Evolutionary conservation across 2,329 filamentous ascomycete species (phyloP).

Genomic region (Fusarium sp.): DNA sequence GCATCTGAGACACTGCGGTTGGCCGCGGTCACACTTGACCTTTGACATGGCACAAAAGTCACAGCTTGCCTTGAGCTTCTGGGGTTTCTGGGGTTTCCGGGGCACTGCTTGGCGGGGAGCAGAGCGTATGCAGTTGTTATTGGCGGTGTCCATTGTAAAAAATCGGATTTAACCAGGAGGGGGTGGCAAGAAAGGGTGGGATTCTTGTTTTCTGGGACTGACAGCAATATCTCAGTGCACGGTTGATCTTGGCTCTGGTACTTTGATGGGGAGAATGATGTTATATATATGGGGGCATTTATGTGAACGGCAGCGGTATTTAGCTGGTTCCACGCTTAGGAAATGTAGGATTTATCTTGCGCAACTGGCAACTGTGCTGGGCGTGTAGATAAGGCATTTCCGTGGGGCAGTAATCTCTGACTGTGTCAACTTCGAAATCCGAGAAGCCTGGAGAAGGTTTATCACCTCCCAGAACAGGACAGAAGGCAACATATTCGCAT

Average conservation of each 20-base stretch:
- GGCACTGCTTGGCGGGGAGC: background rate
- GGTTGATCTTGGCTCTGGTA: background rate
- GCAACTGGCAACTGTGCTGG: background rate
- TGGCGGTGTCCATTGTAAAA: background rate
- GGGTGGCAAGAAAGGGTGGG: background rate
- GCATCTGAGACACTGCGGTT: slow-evolving; percentile 3
- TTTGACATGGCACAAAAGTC: slow-evolving; percentile 5
- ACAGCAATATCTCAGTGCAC: background rate
- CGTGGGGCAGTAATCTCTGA: background rate
- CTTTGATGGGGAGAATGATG: background rate
- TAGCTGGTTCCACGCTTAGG: background rate
- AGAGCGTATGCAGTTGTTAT: background rate
- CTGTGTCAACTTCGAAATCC: background rate
- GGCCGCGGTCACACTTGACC: slow-evolving; percentile 1
- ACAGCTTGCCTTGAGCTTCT: slow-evolving; percentile 2
- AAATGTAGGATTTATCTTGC: background rate
- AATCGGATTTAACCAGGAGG: background rate
- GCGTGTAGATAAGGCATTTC: background rate
- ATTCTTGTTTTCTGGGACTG: background rate
- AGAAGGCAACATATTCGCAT: background rate
- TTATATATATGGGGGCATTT: background rate
- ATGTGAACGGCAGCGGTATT: background rate
- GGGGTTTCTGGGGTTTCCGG: background rate
- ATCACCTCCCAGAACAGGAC: background rate
- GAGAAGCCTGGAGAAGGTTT: background rate